Base-by-base conservation (phyloP, 2,329 filamentous ascomycete species). In the Lachnellula subtilissima region DNA sequence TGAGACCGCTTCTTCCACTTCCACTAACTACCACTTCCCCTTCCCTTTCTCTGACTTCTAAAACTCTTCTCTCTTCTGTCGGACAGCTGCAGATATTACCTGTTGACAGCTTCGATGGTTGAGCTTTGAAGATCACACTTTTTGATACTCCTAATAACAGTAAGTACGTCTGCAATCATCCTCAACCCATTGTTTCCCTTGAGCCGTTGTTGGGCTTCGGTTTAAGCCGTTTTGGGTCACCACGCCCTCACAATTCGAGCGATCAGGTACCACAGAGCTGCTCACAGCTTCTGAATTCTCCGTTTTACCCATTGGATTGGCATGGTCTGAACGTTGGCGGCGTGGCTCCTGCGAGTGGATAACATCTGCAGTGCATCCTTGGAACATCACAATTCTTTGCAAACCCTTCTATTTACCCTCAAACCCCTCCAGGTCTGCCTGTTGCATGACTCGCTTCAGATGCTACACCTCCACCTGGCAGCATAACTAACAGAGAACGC, bases 71-170 rank as follows among this genome's bases (percentile, higher is more conserved):
- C 37, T 32, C 9, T 32, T 32, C 28, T 32, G 28, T 32, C 19
- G 50, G 17, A 48, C 22, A 52, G 54, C 61, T 59, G 61, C 60
- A 47, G 28, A 32, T 32, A 32, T 3, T 32, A 11, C 42, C 32
- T 9, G 12, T 12, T 45, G 15, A 43, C 9, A 53, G 52, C 60
- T 62, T 61, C 60, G 52, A 66, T 66, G 64, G 54, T 63, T 57
- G 59, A 63, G 19, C 59, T 63, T 53, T 63, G 52, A 64, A 53
- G 37, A 52, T 23, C 32, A n/a, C 23, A 19, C 28, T 11, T 37
- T 39, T 53, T 50, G n/a, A 12, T 40, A 47, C 15, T 25, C 42
- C 25, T 39, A 53, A 32, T 32, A 32, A 11, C 36, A 52, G 45
- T 56, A 58, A 48, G 61, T 63, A 40, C 45, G 51, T 48, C 36